These are phyloP conservation scores for Phytophthora constricta DNA, from an alignment of 352 stramenopile species.

Conservation along the genomic window DNA sequence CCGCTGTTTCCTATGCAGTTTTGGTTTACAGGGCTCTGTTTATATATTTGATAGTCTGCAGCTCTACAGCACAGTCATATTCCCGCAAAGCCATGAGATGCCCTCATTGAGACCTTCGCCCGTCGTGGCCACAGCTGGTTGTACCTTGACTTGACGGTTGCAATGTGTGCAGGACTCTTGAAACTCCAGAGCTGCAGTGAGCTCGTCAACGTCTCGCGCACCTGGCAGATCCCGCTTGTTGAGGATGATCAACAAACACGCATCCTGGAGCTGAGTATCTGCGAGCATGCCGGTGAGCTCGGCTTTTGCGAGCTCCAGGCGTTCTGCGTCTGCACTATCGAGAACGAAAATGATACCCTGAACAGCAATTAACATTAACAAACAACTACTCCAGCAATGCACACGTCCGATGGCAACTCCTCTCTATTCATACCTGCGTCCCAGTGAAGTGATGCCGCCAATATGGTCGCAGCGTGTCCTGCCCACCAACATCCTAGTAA, in stretches of 20 bases:
- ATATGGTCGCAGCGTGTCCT: conserved; percentile 81
- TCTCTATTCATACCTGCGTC: conserved; percentile 59
- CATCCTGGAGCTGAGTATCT: conserved; percentile 73
- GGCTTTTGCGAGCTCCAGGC: conserved; percentile 71
- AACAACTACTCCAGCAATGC: not conserved
- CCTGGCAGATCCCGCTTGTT: conserved; percentile 81
- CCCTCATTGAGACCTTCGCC: conserved; percentile 76
- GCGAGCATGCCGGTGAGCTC: conserved; percentile 75
- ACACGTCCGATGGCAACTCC: not conserved
- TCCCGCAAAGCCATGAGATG: conserved; percentile 80
- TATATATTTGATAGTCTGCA: conserved; percentile 18
- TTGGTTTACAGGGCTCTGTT: not conserved
- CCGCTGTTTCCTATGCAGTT: conserved; percentile 4
- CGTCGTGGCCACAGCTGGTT: conserved; percentile 79
- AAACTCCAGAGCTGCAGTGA: conserved; percentile 59
- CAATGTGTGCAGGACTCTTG: conserved; percentile 53
- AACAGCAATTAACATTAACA: not conserved
- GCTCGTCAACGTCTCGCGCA: conserved; percentile 55
- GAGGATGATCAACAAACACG: conserved; percentile 71
- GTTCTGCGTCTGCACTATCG: conserved; percentile 73
- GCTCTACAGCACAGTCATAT: conserved; percentile 61
- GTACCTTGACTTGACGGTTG: conserved; percentile 62
- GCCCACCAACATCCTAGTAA: conserved; percentile 80
- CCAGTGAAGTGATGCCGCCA: conserved; percentile 88
- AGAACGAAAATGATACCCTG: conserved; percentile 87